Base-by-base conservation (phyloP, 371 early-diverging fungal genomes). In the Zopfochytrium polystomum region DNA sequence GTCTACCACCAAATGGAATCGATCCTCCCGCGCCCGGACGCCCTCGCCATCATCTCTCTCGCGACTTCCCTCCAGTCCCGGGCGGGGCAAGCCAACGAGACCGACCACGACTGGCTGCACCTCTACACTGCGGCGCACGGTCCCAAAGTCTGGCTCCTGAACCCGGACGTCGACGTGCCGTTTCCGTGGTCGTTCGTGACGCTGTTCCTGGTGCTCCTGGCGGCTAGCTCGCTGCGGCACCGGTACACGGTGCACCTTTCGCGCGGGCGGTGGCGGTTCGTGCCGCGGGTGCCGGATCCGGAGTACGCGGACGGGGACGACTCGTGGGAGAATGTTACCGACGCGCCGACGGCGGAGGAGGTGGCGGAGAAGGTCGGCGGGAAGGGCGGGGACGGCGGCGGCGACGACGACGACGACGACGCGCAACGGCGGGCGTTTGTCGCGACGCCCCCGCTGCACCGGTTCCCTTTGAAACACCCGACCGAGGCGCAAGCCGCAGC, bases 81-180 rank as follows among this genome's bases (percentile, higher is more conserved):
- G n/a, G n/a, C n/a, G n/a, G n/a, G n/a, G n/a, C n/a, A n/a, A 9
- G 53, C 33, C 15, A 44, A 62, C n/a, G 46, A 57, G 7, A 62
- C 62, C 27, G 62, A 62, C 48, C 62, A 62, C 53, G 62, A 62
- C 27, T 62, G 62, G 62, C 55, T 62, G 3, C 62, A 62, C 34
- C 25, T 43, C 7, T n/a, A n/a, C 25, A 55, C 34, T 11, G 35
- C 2, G 50, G 59, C 18, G 53, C 53, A 15, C 33, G 38, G 13
- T 53, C 58, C n/a, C 49, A 54, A 1, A 34, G 44, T 46, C 23
- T 20, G 27, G 25, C 45, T 62, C 47, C 29, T 55, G 62, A n/a
- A 44, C 13, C 62, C 62, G 4, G 55, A 55, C 20, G 53, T 46
- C 34, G 30, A 29, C 26, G 20, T 55, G 25, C 33, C 62, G 6